Evolutionary conservation across 305 asterid species (phyloP).

Genomic region (Galium porrigens): DNA sequence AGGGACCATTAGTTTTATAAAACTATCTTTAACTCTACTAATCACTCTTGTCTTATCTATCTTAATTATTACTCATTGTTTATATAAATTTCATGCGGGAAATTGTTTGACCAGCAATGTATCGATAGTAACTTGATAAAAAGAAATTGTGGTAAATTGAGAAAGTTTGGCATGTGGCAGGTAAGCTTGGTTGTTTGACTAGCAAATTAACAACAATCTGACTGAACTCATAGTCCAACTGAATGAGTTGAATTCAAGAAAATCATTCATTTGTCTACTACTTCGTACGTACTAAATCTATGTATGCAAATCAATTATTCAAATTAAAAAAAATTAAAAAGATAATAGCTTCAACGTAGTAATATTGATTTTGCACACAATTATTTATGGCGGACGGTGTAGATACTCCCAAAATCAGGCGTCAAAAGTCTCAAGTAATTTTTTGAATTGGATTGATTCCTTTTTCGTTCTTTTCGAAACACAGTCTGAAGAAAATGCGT

Average conservation of each 20-base stretch:
- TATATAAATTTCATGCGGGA: neutral
- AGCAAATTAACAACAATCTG: neutral
- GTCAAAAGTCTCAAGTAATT: neutral
- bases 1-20: no score
- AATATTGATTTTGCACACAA: neutral
- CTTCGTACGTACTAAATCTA: neutral
- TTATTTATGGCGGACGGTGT: neutral
- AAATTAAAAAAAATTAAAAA: neutral
- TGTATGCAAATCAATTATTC: neutral
- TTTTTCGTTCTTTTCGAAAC: neutral
- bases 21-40: neutral
- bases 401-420: neutral
- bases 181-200: constrained; percentile 2
- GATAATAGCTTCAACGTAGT: neutral
- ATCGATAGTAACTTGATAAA: neutral
- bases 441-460: neutral
- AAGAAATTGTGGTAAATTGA: neutral
- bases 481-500: neutral
- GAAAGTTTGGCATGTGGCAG: constrained; percentile 1
- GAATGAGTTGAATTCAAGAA: neutral
- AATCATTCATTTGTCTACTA: neutral
- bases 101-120: neutral
- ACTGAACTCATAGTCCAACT: neutral
- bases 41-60: neutral
- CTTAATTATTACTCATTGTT: neutral